Base-by-base conservation (phyloP, 2,329 filamentous ascomycete genomes). In the Sphaerulina vaccinii region DNA sequence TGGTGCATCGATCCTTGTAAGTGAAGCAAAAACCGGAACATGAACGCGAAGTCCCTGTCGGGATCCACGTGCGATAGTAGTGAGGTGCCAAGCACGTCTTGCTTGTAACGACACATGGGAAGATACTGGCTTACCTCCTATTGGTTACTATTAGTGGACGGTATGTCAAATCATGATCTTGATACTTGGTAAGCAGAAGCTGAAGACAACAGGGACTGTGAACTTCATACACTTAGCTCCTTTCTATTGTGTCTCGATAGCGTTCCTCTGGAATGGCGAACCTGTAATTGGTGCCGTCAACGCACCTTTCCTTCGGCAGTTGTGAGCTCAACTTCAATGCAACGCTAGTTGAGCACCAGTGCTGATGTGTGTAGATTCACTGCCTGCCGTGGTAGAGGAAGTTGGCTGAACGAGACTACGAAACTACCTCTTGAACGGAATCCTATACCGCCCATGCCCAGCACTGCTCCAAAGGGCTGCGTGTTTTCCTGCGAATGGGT, bases 151-250 rank as follows among this genome's bases (percentile, higher is more conserved):
- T 13, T 29, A 29, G 27, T 90, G 22, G 87, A 90, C 64, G 86
- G 85, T 73, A 68, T 42, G 56, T 52, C 27, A n/a, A n/a, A 13
- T 29, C 7, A 13, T 13, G 27, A 13, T 29, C 27, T 3, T 10
- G 27, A 9, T 3, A 29, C n/a, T 13, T 29, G 27, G 27, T 13
- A 4, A 29, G 10, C 5, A 19, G 11, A 48, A n/a, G 36, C 44
- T 48, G 23, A 48, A 2, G 1, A 3, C 2, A 41, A 13, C 22
- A 77, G 76, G 79, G 37, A 90, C 87, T 2, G 86, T 90, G 54
- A 90, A 90, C 74, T 90, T 87, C 71, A 88, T 86, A 23, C 87
- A 90, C 68, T 77, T 88, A 5, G 89, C 88, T 65, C 86, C 86
- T 52, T 88, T 89, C 83, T 90, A 88, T 71, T 90, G 87, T 68